Percentiles rank a stretch among this genome's conserved stretches.
phyloP scores from a whole-genome alignment of 768 basidiomycete species.

The Russula compacta region DNA sequence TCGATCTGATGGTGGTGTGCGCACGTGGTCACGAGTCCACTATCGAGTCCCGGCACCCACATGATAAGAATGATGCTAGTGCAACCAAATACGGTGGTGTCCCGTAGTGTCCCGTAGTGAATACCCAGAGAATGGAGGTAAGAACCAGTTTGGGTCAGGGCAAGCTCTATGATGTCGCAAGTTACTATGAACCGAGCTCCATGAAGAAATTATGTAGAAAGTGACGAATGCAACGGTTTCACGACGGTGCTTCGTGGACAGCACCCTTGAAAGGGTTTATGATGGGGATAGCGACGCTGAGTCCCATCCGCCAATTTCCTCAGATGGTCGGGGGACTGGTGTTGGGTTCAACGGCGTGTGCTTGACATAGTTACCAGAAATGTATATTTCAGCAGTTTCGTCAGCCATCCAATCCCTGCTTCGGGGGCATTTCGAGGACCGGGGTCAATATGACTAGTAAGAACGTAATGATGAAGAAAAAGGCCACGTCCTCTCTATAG shows the following conservation, averaged over 20 bases:
- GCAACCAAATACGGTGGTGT: conserved; percentile 94
- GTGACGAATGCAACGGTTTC: conserved; percentile 61
- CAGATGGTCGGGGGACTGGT: conserved; percentile 38
- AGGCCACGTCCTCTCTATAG: not conserved
- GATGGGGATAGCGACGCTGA: conserved; percentile 50
- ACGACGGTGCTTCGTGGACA: conserved; percentile 52
- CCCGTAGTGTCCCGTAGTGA: conserved; percentile 50
- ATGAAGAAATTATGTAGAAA: conserved; percentile 70
- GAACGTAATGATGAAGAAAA: not conserved
- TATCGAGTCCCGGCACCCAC: conserved; percentile 71
- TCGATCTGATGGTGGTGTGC: conserved; percentile 96
- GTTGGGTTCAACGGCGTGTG: conserved; percentile 28
- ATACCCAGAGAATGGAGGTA: conserved; percentile 41
- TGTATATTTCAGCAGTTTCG: conserved; percentile 27
- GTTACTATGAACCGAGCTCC: conserved; percentile 63
- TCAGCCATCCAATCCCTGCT: conserved; percentile 7
- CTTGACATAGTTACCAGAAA: conserved; percentile 49
- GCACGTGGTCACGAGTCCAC: conserved; percentile 93
- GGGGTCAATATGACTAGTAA: not conserved
- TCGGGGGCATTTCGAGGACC: not conserved
- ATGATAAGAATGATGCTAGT: conserved; percentile 84
- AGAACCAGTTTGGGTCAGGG: not conserved
- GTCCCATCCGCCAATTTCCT: conserved; percentile 40
- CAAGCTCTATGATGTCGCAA: conserved; percentile 22
- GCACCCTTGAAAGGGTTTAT: conserved; percentile 37